Evolutionary conservation across 192 early-diverging fungal genomes (phyloP).

Genomic region (Coemansia sp.): DNA sequence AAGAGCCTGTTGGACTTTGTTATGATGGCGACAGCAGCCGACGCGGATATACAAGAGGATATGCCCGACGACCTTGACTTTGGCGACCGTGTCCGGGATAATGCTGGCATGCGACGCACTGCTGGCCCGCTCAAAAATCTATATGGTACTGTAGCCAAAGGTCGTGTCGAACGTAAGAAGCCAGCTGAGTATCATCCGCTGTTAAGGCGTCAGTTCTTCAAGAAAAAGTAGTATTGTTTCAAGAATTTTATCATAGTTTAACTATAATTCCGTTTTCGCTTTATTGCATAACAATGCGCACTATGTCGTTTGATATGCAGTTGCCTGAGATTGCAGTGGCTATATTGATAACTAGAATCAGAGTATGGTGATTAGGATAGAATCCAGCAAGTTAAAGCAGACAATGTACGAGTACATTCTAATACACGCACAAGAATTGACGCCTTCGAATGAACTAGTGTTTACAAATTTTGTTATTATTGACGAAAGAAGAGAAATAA

Average conservation of each 20-base stretch:
- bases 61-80: constrained; percentile 64
- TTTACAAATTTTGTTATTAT: too few relatives aligned
- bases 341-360: too few relatives aligned
- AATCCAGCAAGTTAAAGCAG: too few relatives aligned
- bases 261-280: too few relatives aligned
- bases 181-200: constrained; percentile 64
- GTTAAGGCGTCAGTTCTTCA: constrained; percentile 68
- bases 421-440: too few relatives aligned
- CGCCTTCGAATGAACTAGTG: too few relatives aligned
- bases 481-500: too few relatives aligned
- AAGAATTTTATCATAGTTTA: not conserved
- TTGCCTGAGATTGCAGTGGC: too few relatives aligned
- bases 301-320: too few relatives aligned
- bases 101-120: constrained; percentile 55
- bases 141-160: constrained; percentile 60
- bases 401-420: too few relatives aligned
- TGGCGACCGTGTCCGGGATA: constrained; percentile 25
- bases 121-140: constrained; percentile 78
- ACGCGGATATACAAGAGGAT: constrained; percentile 62
- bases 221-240: constrained; percentile 38
- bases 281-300: too few relatives aligned
- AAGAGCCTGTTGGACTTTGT: constrained; percentile 86
- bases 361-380: too few relatives aligned
- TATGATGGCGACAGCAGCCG: constrained; percentile 70
- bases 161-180: constrained; percentile 42